These are phyloP conservation scores for Pinguiococcus pyrenoidosus DNA, from an alignment of 108 stramenopile species.

Conservation along the genomic window DNA sequence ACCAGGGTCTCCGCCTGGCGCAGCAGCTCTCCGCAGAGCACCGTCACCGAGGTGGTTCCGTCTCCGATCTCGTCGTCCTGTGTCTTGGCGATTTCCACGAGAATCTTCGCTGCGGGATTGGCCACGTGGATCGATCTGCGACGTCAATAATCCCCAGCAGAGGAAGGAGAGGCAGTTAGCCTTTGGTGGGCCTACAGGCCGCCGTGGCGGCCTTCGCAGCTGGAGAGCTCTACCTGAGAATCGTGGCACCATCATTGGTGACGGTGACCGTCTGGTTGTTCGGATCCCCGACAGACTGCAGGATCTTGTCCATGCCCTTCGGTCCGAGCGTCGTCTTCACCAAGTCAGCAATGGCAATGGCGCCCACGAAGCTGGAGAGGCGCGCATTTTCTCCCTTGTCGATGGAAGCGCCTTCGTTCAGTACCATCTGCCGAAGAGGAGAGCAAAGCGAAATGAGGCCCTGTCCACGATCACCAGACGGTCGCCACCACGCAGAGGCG, in stretches of 20 bases:
- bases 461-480: too few species aligned
- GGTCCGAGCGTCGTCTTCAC: conserved; percentile 99
- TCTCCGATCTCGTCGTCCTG: conserved; percentile 96
- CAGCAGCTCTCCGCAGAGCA: conserved; percentile 86
- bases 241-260: conserved; percentile 63
- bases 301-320: conserved; percentile 96
- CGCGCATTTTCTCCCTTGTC: conserved; percentile 99
- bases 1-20: conserved; percentile 92
- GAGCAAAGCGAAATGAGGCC: not conserved
- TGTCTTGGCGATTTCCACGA: conserved; percentile 96
- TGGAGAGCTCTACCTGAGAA: too few species aligned
- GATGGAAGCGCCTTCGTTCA: too few species aligned
- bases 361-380: conserved; percentile 90
- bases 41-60: conserved; percentile 67
- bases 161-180: too few species aligned
- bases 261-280: conserved; percentile 44
- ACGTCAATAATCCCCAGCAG: too few species aligned
- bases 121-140: conserved; percentile 69
- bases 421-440: not conserved
- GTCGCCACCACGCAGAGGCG: too few species aligned
- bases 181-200: too few species aligned
- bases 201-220: too few species aligned
- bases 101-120: conserved; percentile 89
- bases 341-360: conserved; percentile 97
- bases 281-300: conserved; percentile 67